Evolutionary conservation across 1,284 basidiomycete species (phyloP).

Genomic region (Hypsizygus ulmarius): DNA sequence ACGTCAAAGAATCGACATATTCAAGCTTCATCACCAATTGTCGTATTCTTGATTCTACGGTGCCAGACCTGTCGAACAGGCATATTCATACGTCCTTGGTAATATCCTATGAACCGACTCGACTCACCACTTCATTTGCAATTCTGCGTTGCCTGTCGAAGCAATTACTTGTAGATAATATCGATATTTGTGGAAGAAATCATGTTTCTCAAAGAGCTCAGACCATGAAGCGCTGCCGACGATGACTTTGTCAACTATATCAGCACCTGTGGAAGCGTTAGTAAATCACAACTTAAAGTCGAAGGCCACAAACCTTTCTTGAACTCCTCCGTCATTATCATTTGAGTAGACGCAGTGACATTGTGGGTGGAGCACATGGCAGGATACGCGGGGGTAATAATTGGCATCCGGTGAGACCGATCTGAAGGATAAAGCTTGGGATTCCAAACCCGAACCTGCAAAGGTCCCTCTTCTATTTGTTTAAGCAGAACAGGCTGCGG

Average conservation of each 20-base stretch:
- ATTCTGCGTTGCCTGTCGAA: slow-evolving; percentile 78
- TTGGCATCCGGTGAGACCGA: slow-evolving; percentile 97
- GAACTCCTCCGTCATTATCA: slow-evolving; percentile 96
- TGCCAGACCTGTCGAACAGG: slow-evolving; percentile 66
- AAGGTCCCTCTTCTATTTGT: slow-evolving; percentile 92
- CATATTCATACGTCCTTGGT: slow-evolving; percentile 7
- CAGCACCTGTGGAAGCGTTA: slow-evolving; percentile 58
- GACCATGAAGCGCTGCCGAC: slow-evolving; percentile 86
- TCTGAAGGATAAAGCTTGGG: slow-evolving; percentile 96
- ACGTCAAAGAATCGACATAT: slow-evolving; percentile 85
- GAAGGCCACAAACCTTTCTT: slow-evolving; percentile 65
- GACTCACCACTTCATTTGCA: slow-evolving; percentile 92
- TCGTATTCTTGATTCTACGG: slow-evolving; percentile 95
- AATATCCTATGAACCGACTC: slow-evolving; percentile 6
- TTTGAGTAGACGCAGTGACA: slow-evolving; percentile 92
- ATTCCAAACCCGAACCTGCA: slow-evolving; percentile 97
- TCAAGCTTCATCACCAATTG: slow-evolving; percentile 98
- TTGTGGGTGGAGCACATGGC: slow-evolving; percentile 99
- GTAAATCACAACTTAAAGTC: slow-evolving; percentile 4
- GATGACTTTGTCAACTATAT: slow-evolving; percentile 91
- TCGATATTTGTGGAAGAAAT: slow-evolving; percentile 96
- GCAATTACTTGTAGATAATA: slow-evolving; percentile 99
- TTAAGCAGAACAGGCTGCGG: slow-evolving; percentile 96
- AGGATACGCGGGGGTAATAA: slow-evolving; percentile 98
- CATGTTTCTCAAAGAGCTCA: slow-evolving; percentile 89